Evolutionary conservation across 176 grass and related monocot species (phyloP).

Genomic region (Cenchrus purpureus): DNA sequence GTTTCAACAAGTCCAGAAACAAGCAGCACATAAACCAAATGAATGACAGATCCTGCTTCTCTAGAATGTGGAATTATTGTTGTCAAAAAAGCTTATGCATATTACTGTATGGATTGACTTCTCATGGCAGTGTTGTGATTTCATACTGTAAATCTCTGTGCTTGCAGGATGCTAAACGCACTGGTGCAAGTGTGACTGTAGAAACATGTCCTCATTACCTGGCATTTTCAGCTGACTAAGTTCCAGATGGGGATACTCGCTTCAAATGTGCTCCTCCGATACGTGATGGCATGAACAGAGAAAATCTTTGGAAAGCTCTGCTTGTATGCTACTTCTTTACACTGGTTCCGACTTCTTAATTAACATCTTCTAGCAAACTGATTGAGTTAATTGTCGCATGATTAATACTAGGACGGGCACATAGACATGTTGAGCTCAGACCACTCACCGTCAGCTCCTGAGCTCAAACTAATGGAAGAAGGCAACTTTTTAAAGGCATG

Average conservation of each 20-base stretch:
- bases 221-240: conserved; percentile 92
- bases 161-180: conserved; percentile 72
- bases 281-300: conserved; percentile 72
- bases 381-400: neutral
- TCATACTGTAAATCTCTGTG: neutral
- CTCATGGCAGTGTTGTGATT: neutral
- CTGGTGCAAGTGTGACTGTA: conserved; percentile 74
- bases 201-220: conserved; percentile 99
- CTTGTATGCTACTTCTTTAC: conserved; percentile 60
- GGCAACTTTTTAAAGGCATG: conserved; percentile 94
- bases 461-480: conserved; percentile 91
- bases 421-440: conserved; percentile 99
- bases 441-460: conserved; percentile 89
- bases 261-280: conserved; percentile 97
- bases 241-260: conserved; percentile 84
- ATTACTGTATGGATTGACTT: neutral
- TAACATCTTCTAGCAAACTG: neutral
- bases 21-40: neutral
- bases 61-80: neutral
- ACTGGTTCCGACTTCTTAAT: neutral
- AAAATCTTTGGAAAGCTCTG: conserved; percentile 86
- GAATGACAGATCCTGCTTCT: neutral
- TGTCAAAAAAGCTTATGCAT: neutral
- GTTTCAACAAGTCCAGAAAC: neutral
- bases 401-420: conserved; percentile 65